A percentile compares a stretch with the other conserved stretches of the same genome.
These are phyloP conservation scores for Gastrodia elata DNA, from an alignment of 106 monocot genomes.

Conservation along the genomic window DNA sequence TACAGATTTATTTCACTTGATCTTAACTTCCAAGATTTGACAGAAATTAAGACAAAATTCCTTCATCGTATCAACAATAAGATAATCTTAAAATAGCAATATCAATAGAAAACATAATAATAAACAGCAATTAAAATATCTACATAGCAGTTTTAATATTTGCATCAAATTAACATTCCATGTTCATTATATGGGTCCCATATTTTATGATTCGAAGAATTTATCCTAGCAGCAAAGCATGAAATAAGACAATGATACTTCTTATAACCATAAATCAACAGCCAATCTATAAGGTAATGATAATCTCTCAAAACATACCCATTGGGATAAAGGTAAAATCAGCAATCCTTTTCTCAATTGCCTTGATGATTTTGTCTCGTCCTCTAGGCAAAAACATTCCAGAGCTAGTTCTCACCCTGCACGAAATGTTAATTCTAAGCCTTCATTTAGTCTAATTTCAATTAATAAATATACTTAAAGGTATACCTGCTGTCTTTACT, in stretches of 20 bases:
- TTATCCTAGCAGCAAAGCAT: not conserved
- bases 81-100: no score
- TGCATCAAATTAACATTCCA: not conserved
- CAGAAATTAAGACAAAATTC: not conserved
- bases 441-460: conserved; percentile 5
- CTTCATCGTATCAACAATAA: not conserved
- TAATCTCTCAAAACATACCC: conserved; percentile 26
- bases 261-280: not conserved
- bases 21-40: not conserved
- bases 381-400: conserved; percentile 63
- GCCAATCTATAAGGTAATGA: not conserved
- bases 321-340: conserved; percentile 61
- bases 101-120: not conserved
- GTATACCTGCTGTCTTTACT: conserved; percentile 69
- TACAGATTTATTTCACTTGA: not conserved
- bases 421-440: not conserved
- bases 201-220: not conserved
- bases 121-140: not conserved
- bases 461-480: conserved; percentile 6
- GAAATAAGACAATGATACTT: not conserved
- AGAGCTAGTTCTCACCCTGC: conserved; percentile 62
- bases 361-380: conserved; percentile 36
- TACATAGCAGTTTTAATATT: not conserved
- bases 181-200: not conserved
- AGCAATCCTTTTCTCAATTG: conserved; percentile 72